Percentiles rank a stretch among this genome's conserved stretches.
Conservation (phyloP, 2,329 filamentous ascomycete genomes). For the Monosporascus cannonballus region DNA sequence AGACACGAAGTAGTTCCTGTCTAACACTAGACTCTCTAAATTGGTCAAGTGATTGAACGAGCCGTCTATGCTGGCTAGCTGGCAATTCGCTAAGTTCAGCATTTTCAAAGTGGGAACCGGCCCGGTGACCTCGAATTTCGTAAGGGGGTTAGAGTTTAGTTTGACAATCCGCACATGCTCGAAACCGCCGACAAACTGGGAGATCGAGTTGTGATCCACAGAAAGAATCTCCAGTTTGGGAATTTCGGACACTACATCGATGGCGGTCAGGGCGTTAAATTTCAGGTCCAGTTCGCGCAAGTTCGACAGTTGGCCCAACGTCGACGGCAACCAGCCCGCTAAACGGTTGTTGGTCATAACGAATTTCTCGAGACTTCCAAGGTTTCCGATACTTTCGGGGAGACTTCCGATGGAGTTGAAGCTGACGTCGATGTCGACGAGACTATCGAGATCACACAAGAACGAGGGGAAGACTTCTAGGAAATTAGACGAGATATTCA, state of each 20-base stretch:
- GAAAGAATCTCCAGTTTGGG: constrained; percentile 83
- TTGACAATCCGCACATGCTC: constrained; percentile 76
- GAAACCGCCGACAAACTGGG: constrained; percentile 85
- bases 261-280: constrained; percentile 83
- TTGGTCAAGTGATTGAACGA: constrained; percentile 84
- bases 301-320: constrained; percentile 67
- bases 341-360: constrained; percentile 95
- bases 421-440: constrained; percentile 92
- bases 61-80: constrained; percentile 83
- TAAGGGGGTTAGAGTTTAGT: constrained; percentile 91
- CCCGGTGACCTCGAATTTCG: constrained; percentile 77
- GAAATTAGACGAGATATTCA: constrained; percentile 93
- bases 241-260: constrained; percentile 78
- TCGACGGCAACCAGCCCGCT: constrained; percentile 64
- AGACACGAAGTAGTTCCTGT: constrained; percentile 93
- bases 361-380: constrained; percentile 77
- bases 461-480: constrained; percentile 80
- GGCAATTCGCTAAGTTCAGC: constrained; percentile 85
- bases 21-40: constrained; percentile 79
- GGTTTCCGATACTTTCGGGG: constrained; percentile 69
- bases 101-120: constrained; percentile 76
- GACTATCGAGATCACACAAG: constrained; percentile 70
- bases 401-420: constrained; percentile 85
- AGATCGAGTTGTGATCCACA: constrained; percentile 88
- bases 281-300: constrained; percentile 90